Base-by-base conservation (phyloP, 352 stramenopile species). In the Blastocystis hominis region DNA sequence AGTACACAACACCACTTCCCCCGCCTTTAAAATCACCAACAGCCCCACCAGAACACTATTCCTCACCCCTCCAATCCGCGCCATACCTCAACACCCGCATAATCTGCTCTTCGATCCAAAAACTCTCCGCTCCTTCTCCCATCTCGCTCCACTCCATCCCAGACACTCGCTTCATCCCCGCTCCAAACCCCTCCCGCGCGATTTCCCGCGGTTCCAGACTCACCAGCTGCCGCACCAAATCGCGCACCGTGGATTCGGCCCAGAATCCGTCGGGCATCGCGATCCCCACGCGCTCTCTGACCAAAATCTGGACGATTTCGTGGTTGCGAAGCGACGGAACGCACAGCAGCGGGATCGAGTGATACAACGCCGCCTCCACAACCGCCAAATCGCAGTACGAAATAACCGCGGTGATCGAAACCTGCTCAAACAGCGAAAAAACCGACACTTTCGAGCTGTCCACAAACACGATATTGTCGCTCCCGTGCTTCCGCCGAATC, bases 201-300 rank as follows among this genome's bases (percentile, higher is more conserved):
- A 84, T 44, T 40, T 50, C 24, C 17, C 38, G 13, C 40, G 30
- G 13, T 53, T 84, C 34, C 7, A 84, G 24, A 34, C 15, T 66
- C 72, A 84, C 47, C n/a, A 64, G 20, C 38, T 84, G 72, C 17
- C 72, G 54, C 72, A 84, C 2, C 17, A 34, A 84, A 15, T 84
- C 72, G 38, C 50, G 72, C 30, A 84, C 72, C 40, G 72, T 84
- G 3, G 72, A 84, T 46, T 84, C 72, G 5, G 72, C 53, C 72
- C 72, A 84, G 47, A 84, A 84, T 17, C 72, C 72, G 38, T 84
- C 72, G 9, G 72, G 72, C 9, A 84, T 54, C 36, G 46, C 20
- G 3, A 84, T 47, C 5, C 44, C 30, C 15, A 17, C 30, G 15
- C 44, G 36, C 38, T 64, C 55, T 20, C 24, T 17, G 38, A 68